phyloP scores from a whole-genome alignment of 2,329 filamentous ascomycete species.

The Tolypocladium inflatum region DNA sequence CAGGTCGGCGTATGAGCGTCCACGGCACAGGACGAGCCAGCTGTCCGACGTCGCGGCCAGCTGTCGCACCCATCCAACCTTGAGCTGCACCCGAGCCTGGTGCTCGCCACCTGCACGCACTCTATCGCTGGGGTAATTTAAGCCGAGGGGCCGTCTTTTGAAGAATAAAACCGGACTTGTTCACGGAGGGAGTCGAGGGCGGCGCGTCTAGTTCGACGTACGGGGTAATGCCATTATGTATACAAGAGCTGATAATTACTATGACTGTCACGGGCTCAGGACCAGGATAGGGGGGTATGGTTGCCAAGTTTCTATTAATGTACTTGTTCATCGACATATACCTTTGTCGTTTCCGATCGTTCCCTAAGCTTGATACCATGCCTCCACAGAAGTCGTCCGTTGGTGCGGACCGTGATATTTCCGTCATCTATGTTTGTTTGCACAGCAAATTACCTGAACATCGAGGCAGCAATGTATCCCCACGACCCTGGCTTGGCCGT shows the following conservation, averaged over 20 bases:
- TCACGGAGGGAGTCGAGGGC: conserved; percentile 1
- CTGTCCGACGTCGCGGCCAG: not conserved
- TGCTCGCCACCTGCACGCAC: not conserved
- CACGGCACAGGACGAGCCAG: not conserved
- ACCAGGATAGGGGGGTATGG: not conserved
- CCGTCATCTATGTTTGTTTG: not conserved
- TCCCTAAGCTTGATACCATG: not conserved
- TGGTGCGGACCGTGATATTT: not conserved
- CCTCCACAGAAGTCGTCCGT: not conserved
- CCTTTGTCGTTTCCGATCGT: not conserved
- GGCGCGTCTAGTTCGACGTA: conserved; percentile 5
- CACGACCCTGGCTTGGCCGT: not conserved
- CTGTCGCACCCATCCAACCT: not conserved
- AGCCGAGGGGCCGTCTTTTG: not conserved
- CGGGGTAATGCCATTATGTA: conserved; percentile 11
- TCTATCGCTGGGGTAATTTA: not conserved
- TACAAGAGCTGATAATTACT: conserved; percentile 4
- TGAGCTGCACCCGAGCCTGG: not conserved
- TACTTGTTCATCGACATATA: not conserved
- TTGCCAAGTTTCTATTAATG: not conserved
- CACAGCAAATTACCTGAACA: not conserved
- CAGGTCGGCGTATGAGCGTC: conserved; percentile 39
- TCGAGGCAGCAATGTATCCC: not conserved
- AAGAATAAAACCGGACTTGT: not conserved
- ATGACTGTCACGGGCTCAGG: not conserved